Conservation (phyloP, 805 yeast species). For the Yamadazyma tumulicola region DNA sequence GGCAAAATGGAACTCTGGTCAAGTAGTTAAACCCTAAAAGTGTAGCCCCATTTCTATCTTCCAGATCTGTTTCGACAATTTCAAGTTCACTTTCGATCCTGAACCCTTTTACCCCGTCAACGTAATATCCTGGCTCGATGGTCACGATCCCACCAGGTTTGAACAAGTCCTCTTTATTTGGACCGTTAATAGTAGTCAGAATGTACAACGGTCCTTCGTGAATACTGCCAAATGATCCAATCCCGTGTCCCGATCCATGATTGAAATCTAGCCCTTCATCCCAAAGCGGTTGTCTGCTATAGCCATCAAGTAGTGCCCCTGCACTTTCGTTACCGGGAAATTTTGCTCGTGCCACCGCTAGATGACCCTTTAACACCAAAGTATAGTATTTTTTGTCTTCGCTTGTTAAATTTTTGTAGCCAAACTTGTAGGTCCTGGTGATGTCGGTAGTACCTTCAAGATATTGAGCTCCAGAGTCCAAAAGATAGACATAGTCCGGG, state of each 20-base stretch:
- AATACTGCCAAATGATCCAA: slow-evolving; percentile 87
- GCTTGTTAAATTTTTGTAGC: slow-evolving; percentile 21
- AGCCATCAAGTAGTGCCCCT: slow-evolving; percentile 73
- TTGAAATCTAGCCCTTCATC: slow-evolving; percentile 77
- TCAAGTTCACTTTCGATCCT: slow-evolving; percentile 83
- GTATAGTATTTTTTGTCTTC: slow-evolving; percentile 78
- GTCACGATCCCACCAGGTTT: slow-evolving; percentile 69
- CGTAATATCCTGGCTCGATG: slow-evolving; percentile 93
- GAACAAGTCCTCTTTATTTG: slow-evolving; percentile 43
- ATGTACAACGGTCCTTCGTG: slow-evolving; percentile 94
- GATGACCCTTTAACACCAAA: slow-evolving; percentile 84
- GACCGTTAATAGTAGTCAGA: slow-evolving; percentile 51
- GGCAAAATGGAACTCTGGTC: slow-evolving; percentile 51
- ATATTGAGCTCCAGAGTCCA: slow-evolving; percentile 61
- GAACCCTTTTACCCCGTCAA: slow-evolving; percentile 86
- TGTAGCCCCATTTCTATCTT: slow-evolving; percentile 26
- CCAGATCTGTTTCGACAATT: slow-evolving; percentile 43
- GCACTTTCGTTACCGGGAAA: slow-evolving; percentile 68
- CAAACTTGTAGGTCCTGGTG: slow-evolving; percentile 80
- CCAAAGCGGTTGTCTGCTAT: slow-evolving; percentile 85
- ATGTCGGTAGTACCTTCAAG: slow-evolving; percentile 84
- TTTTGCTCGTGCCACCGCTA: slow-evolving; percentile 75
- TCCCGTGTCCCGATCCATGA: slow-evolving; percentile 98
- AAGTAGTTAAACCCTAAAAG: slow-evolving; percentile 38
- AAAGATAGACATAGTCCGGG: slow-evolving; percentile 50